These are phyloP conservation scores for Xerocomellus amylosporus DNA, from an alignment of 768 basidiomycete genomes.

Conservation along the genomic window DNA sequence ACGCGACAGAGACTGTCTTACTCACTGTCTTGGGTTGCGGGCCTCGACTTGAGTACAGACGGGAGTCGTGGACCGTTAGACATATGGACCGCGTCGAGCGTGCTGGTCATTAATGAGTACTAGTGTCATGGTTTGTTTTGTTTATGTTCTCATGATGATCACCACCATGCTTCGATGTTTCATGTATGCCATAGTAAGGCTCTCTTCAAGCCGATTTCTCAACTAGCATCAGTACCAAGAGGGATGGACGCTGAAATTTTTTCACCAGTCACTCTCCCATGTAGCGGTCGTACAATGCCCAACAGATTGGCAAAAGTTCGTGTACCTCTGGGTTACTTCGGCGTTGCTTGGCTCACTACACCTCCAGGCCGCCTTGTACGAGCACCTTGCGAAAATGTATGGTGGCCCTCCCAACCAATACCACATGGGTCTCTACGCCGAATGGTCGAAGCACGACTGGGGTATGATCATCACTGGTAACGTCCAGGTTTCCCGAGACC, in stretches of 20 bases:
- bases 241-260: conserved; percentile 22
- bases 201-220: background rate
- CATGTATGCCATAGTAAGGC: background rate
- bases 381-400: conserved; percentile 62
- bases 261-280: conserved; percentile 31
- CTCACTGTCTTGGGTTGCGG: conserved; percentile 34
- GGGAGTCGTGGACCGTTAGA: conserved; percentile 31
- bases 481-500: conserved; percentile 60
- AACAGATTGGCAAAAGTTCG: conserved; percentile 58
- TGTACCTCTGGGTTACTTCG: background rate
- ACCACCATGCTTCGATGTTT: no score
- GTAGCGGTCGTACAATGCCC: conserved; percentile 33
- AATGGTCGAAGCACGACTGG: conserved; percentile 77
- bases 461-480: conserved; percentile 91
- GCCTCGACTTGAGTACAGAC: conserved; percentile 33
- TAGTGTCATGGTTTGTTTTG: background rate
- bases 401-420: conserved; percentile 71
- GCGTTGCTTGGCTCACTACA: background rate
- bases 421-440: conserved; percentile 64
- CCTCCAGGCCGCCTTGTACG: conserved; percentile 83
- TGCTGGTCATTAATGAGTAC: background rate
- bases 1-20: background rate
- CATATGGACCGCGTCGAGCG: background rate
- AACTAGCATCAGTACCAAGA: background rate
- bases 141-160: background rate